These are phyloP conservation scores for Blastobotrys attinorum DNA, from an alignment of 805 yeast genomes.

Conservation along the genomic window DNA sequence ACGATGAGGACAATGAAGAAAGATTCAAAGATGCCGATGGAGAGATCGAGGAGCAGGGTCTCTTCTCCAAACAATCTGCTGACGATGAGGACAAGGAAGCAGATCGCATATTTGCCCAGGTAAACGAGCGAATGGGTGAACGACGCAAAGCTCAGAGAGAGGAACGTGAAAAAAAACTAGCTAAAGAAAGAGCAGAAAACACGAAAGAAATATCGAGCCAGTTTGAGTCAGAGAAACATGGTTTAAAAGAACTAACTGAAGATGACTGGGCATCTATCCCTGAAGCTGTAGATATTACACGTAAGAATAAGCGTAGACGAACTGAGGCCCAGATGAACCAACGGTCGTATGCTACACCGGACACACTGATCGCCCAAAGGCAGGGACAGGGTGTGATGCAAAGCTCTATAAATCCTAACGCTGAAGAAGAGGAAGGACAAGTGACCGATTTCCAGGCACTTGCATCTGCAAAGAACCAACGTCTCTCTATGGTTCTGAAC, in stretches of 20 bases:
- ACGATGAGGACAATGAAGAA: conserved; percentile 24
- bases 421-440: conserved; percentile 21
- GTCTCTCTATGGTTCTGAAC: conserved; percentile 50
- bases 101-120: conserved; percentile 52
- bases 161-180: conserved; percentile 21
- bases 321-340: conserved; percentile 52
- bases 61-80: conserved; percentile 18
- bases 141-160: conserved; percentile 23
- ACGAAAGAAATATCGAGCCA: conserved; percentile 38
- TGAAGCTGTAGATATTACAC: conserved; percentile 82
- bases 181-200: conserved; percentile 19
- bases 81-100: conserved; percentile 71
- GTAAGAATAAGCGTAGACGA: conserved; percentile 65
- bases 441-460: conserved; percentile 44
- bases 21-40: conserved; percentile 23
- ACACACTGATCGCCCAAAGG: conserved; percentile 43
- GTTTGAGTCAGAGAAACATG: conserved; percentile 62
- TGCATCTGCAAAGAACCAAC: conserved; percentile 55
- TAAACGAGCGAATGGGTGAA: conserved; percentile 48
- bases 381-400: conserved; percentile 26
- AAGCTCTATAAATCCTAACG: conserved; percentile 26
- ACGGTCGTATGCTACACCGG: conserved; percentile 79
- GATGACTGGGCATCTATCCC: conserved; percentile 81
- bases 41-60: conserved; percentile 31
- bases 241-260: conserved; percentile 46